Evolutionary conservation across 2,329 filamentous ascomycete species (phyloP), one percentile per base, ranked within the genome.

Genomic region (Clonostachys solani): DNA sequence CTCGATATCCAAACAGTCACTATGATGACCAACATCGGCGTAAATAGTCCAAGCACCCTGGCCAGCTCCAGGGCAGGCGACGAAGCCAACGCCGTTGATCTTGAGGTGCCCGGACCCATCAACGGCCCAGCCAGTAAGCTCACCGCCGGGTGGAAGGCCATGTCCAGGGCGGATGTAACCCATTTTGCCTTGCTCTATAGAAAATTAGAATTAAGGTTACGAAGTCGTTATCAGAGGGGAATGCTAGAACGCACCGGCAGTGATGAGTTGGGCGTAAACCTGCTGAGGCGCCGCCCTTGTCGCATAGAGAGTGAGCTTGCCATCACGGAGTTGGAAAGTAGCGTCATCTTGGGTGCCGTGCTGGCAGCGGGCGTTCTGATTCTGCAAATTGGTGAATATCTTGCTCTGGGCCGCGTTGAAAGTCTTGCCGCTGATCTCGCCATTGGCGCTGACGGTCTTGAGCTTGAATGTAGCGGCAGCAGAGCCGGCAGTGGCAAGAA

Each of bases 211-310:
- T 29, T 9, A 29, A 29, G 23, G 9, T 29, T 10, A 10, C 23
- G 6, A 9, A 10, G 9, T 29, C 9, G 23, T 29, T 29, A 29
- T 10, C 23, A 29, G 23, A 29, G 8, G 23, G 9, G 23, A 10
- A 29, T 3, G 9, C 23, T 29, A 29, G 5, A 18, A 53, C 71
- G 38, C 72, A 73, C 76, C 79, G 77, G 81, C 81, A 56, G 77
- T 79, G 41, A 75, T 80, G 41, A 74, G 72, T 60, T 84, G 79
- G 40, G 73, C 73, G 52, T 57, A 83, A 44, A 78, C 49, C 54
- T 74, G 62, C 65, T 83, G 80, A 4, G 64, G 62, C 33, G 52
- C 65, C 5, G 62, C 65, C 18, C 63, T 62, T 23, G 56, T 52
- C 34, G 68, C 54, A 62, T 73, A 80, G 34, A 84, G 71, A 58